phyloP scores from a whole-genome alignment of 345 rosid species.

The Eucalyptus sideroxylon region DNA sequence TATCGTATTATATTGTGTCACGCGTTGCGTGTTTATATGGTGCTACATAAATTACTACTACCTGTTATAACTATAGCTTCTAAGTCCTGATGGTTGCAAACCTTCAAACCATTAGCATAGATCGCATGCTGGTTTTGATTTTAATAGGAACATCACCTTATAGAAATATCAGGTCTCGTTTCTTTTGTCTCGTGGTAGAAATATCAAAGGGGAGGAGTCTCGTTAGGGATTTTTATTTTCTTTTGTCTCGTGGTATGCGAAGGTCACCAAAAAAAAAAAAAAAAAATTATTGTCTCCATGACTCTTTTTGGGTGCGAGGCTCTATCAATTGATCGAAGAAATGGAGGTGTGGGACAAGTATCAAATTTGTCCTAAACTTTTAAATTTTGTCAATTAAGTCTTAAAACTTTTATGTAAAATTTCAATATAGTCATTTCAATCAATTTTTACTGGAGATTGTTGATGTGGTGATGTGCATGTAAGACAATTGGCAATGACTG shows the following conservation, averaged over 20 bases:
- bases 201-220: too few relatives aligned
- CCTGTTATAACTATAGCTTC: background rate
- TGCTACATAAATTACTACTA: accelerated
- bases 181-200: background rate
- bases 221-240: too few relatives aligned
- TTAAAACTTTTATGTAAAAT: accelerated
- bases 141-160: background rate
- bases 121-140: background rate
- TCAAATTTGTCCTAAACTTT: background rate
- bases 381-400: accelerated
- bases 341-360: accelerated
- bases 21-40: accelerated
- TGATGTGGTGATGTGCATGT: background rate
- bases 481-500: accelerated
- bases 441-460: accelerated
- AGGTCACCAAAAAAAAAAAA: too few relatives aligned
- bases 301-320: background rate
- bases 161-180: background rate
- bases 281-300: background rate
- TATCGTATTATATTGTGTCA: too few relatives aligned
- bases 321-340: background rate
- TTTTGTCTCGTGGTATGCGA: background rate
- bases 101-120: background rate
- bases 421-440: accelerated
- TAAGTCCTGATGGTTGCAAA: accelerated